These are phyloP conservation scores for Pleomassaria siparia DNA, from an alignment of 2,329 filamentous ascomycete genomes.

Conservation along the genomic window DNA sequence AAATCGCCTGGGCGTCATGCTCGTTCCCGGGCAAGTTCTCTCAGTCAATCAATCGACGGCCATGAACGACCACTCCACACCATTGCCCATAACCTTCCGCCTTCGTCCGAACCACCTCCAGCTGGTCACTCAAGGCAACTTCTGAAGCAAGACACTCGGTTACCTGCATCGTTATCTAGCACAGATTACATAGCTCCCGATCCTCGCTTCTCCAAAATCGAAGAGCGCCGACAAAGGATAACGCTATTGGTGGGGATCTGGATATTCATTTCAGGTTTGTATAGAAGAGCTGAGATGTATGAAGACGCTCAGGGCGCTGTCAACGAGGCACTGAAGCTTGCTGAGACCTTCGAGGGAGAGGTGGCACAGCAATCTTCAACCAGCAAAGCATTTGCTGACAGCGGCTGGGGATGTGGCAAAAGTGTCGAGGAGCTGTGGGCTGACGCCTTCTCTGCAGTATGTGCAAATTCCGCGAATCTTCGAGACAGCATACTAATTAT, in stretches of 20 bases:
- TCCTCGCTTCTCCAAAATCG: slow-evolving; percentile 53
- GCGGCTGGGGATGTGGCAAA: slow-evolving; percentile 77
- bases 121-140: slow-evolving; percentile 42
- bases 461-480: slow-evolving; percentile 27
- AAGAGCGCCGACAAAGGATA: slow-evolving; percentile 58
- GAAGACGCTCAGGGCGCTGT: slow-evolving; percentile 80
- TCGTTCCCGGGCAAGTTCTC: slow-evolving; percentile 23
- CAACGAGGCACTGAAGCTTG: slow-evolving; percentile 77
- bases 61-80: slow-evolving; percentile 41
- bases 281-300: slow-evolving; percentile 76
- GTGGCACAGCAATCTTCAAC: slow-evolving; percentile 64
- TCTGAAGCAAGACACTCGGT: slow-evolving; percentile 46
- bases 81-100: slow-evolving; percentile 46
- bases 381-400: slow-evolving; percentile 61
- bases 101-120: slow-evolving; percentile 37
- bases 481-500: slow-evolving; percentile 5
- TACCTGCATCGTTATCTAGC: slow-evolving; percentile 45
- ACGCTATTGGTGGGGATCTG: slow-evolving; percentile 75
- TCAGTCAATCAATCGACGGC: slow-evolving; percentile 31
- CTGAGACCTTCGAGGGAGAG: slow-evolving; percentile 69
- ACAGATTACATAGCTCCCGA: slow-evolving; percentile 39
- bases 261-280: slow-evolving; percentile 87
- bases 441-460: slow-evolving; percentile 79
- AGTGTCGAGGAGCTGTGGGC: slow-evolving; percentile 82
- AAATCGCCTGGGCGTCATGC: slow-evolving; percentile 22